A percentile compares a stretch with the other conserved stretches of the same genome.
Evolutionary conservation across 768 basidiomycete genomes (phyloP).

Genomic region (Phaeotremella skinneri): DNA sequence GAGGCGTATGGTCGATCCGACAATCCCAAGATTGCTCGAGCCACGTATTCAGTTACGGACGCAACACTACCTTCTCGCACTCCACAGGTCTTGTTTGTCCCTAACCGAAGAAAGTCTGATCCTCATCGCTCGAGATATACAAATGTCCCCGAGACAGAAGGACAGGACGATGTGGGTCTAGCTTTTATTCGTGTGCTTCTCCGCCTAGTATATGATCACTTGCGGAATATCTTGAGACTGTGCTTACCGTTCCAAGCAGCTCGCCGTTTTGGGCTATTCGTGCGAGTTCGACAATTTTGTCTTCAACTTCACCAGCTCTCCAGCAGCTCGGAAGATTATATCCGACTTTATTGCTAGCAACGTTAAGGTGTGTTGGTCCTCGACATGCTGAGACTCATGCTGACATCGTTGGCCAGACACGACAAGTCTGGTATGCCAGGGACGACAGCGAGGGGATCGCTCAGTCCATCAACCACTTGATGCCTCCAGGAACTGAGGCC

Average conservation of each 20-base stretch:
- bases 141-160: background rate
- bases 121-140: slow-evolving; percentile 1
- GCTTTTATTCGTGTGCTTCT: background rate
- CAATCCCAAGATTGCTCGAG: slow-evolving; percentile 18
- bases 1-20: slow-evolving; percentile 28
- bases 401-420: slow-evolving; percentile 19
- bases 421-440: slow-evolving; percentile 45
- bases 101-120: slow-evolving; percentile 19
- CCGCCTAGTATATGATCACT: background rate
- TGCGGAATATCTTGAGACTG: background rate
- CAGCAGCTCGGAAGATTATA: slow-evolving; percentile 40
- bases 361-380: slow-evolving; percentile 30
- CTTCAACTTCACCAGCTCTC: slow-evolving; percentile 43
- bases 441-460: slow-evolving; percentile 46
- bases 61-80: slow-evolving; percentile 29
- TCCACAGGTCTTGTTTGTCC: slow-evolving; percentile 42
- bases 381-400: no score
- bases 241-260: slow-evolving; percentile 26
- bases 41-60: slow-evolving; percentile 36
- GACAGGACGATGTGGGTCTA: slow-evolving; percentile 10
- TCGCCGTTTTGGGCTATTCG: slow-evolving; percentile 42
- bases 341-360: slow-evolving; percentile 48
- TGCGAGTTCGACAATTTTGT: slow-evolving; percentile 32
- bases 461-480: slow-evolving; percentile 39
- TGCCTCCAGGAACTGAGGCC: slow-evolving; percentile 45